A percentile compares a stretch with the other conserved stretches of the same genome.
Evolutionary conservation across 371 early-diverging fungal genomes (phyloP).

Genomic region (Mucor ambiguus): DNA sequence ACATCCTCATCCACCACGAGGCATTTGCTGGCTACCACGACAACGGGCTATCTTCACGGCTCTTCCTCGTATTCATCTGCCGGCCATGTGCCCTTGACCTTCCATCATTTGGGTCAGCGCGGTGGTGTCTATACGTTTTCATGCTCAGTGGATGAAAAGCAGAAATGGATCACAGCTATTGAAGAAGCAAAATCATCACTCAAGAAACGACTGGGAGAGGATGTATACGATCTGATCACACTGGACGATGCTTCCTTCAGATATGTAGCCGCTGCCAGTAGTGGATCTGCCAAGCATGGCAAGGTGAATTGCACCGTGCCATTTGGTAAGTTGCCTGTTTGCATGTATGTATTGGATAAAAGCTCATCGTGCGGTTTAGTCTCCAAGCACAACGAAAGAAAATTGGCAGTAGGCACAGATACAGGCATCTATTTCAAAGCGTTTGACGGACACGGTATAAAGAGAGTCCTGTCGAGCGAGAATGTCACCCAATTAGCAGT

Average conservation of each 20-base stretch:
- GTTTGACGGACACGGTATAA: not conserved
- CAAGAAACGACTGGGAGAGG: conserved; percentile 35
- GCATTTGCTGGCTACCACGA: not conserved
- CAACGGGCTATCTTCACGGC: not conserved
- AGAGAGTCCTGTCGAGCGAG: conserved; percentile 12
- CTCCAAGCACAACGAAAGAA: conserved; percentile 31
- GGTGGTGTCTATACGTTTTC: conserved; percentile 23
- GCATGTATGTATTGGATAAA: not conserved
- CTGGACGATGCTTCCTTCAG: conserved; percentile 21
- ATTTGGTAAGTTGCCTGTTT: conserved; percentile 28
- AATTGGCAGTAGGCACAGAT: conserved; percentile 77
- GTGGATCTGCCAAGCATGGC: conserved; percentile 32
- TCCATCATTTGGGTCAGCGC: conserved; percentile 30
- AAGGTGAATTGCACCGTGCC: conserved; percentile 64
- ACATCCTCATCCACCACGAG: conserved; percentile 18
- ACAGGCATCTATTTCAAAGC: conserved; percentile 63
- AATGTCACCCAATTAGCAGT: conserved; percentile 29
- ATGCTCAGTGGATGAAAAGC: conserved; percentile 66
- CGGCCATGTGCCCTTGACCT: conserved; percentile 3
- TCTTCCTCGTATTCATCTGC: not conserved
- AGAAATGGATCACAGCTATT: conserved; percentile 78
- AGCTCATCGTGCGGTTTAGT: conserved; percentile 3
- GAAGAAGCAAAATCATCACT: conserved; percentile 60
- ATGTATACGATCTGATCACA: conserved; percentile 20
- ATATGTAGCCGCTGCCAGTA: conserved; percentile 2